A percentile compares a stretch with the other conserved stretches of the same genome.
Evolutionary conservation across 2,329 filamentous ascomycete genomes (phyloP).

Genomic region (Talaromyces sp.): DNA sequence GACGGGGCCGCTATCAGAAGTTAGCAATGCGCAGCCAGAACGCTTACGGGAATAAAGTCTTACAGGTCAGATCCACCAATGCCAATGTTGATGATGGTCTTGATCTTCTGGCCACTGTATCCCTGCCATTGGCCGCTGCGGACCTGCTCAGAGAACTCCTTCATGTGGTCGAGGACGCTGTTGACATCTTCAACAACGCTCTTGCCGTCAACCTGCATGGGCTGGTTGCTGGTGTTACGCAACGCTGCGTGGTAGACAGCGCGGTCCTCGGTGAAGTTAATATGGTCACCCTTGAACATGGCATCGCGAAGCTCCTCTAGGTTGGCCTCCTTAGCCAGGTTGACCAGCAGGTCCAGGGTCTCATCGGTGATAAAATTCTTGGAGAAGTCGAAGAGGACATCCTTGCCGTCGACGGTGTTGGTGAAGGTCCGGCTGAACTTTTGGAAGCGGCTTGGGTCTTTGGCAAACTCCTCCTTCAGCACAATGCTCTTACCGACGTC

Average conservation of each 20-base stretch:
- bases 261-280: conserved; percentile 97
- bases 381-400: conserved; percentile 96
- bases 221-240: conserved; percentile 80
- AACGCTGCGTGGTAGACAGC: conserved; percentile 94
- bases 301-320: conserved; percentile 91
- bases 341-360: conserved; percentile 77
- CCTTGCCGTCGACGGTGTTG: conserved; percentile 70
- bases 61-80: conserved; percentile 98
- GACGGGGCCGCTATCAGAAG: conserved; percentile 68
- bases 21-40: not conserved
- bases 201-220: conserved; percentile 77
- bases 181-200: conserved; percentile 94
- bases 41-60: conserved; percentile 35
- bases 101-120: conserved; percentile 93
- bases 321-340: conserved; percentile 86
- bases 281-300: conserved; percentile 97
- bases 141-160: conserved; percentile 93
- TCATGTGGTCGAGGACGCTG: conserved; percentile 90
- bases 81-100: conserved; percentile 93
- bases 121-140: conserved; percentile 95
- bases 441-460: conserved; percentile 80
- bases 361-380: conserved; percentile 98
- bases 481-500: conserved; percentile 82
- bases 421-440: conserved; percentile 85
- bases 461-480: conserved; percentile 86